Percentiles rank a stretch among this genome's conserved stretches.
Conservation (phyloP, 139 green algal genomes). For the Eudorina sp. region DNA sequence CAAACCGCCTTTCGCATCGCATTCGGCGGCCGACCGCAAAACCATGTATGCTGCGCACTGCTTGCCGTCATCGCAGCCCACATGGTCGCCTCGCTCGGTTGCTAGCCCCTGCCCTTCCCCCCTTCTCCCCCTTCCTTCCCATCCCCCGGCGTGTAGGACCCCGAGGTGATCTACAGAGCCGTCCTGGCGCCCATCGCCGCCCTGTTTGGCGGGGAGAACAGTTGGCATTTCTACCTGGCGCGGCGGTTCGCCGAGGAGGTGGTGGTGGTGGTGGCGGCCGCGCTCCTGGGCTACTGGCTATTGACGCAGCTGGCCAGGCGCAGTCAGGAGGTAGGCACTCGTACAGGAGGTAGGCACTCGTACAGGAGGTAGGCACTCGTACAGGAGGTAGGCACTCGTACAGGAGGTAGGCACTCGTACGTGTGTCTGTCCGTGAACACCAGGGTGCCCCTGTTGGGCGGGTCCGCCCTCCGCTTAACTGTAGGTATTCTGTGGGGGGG, state of each 20-base stretch:
- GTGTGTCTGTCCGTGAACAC: too few species aligned
- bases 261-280: conserved; percentile 6
- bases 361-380: neutral
- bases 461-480: neutral
- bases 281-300: neutral
- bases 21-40: too few species aligned
- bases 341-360: neutral
- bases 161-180: neutral
- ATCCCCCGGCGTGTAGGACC: neutral
- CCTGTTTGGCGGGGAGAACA: neutral
- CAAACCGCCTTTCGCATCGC: too few species aligned
- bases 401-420: too few species aligned
- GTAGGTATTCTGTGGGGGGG: neutral
- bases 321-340: neutral
- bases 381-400: too few species aligned
- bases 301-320: neutral
- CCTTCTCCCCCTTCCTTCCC: neutral
- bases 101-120: too few species aligned
- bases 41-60: too few species aligned
- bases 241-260: conserved; percentile 1
- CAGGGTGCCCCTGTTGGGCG: neutral
- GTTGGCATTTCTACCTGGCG: conserved; percentile 28
- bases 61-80: too few species aligned
- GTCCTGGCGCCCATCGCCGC: neutral
- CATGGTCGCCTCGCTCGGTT: too few species aligned